phyloP scores from a whole-genome alignment of 2,329 filamentous ascomycete species.

The Ascochyta clinopodiicola region DNA sequence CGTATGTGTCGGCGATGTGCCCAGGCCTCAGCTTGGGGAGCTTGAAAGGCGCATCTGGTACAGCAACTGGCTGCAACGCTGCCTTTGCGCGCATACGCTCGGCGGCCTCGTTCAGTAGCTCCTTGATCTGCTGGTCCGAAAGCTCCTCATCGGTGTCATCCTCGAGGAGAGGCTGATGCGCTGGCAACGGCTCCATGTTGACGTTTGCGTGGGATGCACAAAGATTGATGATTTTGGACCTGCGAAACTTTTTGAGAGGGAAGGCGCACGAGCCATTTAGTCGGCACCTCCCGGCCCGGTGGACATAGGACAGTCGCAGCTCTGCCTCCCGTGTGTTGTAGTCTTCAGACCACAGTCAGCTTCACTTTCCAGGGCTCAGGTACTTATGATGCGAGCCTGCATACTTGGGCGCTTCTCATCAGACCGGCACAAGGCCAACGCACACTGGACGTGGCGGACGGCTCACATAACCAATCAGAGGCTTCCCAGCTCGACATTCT shows the following conservation, averaged over 20 bases:
- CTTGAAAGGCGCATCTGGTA: constrained; percentile 47
- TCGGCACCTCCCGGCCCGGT: constrained; percentile 25
- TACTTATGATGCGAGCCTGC: constrained; percentile 34
- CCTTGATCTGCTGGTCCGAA: constrained; percentile 68
- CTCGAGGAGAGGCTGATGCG: constrained; percentile 42
- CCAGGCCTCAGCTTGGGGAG: constrained; percentile 60
- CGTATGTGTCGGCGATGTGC: constrained; percentile 59
- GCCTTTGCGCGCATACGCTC: constrained; percentile 59
- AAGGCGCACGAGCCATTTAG: constrained; percentile 23
- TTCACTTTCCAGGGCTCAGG: constrained; percentile 27
- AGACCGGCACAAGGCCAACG: constrained; percentile 36
- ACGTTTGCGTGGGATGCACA: constrained; percentile 34
- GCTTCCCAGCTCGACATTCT: background rate
- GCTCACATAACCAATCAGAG: constrained; percentile 30
- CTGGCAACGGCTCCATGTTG: constrained; percentile 46
- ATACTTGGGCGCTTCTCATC: constrained; percentile 23
- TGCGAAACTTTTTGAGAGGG: constrained; percentile 33
- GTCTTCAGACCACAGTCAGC: constrained; percentile 18
- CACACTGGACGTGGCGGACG: constrained; percentile 27
- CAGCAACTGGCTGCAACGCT: constrained; percentile 34
- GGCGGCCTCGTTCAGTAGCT: constrained; percentile 69
- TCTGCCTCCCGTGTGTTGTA: constrained; percentile 17
- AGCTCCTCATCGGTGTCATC: constrained; percentile 56
- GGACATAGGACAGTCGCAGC: background rate
- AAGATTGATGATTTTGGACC: constrained; percentile 31